Evolutionary conservation across 2,329 filamentous ascomycete genomes (phyloP).

Genomic region (Alternaria triticimaculans): DNA sequence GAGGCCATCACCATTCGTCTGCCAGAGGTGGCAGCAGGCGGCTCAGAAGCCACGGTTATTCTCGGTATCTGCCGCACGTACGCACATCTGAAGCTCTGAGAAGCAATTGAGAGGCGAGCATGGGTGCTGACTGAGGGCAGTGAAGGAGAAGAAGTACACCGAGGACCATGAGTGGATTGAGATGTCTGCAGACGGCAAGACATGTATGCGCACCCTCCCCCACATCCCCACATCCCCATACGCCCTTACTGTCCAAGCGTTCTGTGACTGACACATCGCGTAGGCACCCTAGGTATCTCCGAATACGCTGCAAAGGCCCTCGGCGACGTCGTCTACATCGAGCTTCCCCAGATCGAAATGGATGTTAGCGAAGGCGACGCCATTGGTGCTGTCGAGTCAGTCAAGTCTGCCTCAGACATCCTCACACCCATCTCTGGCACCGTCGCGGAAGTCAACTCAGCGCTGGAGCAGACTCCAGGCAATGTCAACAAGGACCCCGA

Average conservation of each 20-base stretch:
- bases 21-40: constrained; percentile 34
- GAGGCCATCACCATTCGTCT: constrained; percentile 32
- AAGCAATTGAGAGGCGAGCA: constrained; percentile 1
- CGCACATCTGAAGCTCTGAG: constrained; percentile 9
- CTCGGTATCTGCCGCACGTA: constrained; percentile 47
- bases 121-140: constrained; percentile 50
- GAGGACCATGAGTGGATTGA: constrained; percentile 99
- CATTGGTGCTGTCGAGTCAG: constrained; percentile 94
- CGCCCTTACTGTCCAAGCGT: neutral
- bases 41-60: constrained; percentile 44
- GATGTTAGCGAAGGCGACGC: constrained; percentile 78
- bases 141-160: constrained; percentile 82
- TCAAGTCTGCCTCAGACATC: constrained; percentile 98
- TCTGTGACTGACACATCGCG: neutral
- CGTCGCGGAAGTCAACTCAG: constrained; percentile 74
- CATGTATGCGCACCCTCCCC: constrained; percentile 59
- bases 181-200: constrained; percentile 79
- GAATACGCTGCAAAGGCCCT: constrained; percentile 90
- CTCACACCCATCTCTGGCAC: constrained; percentile 83
- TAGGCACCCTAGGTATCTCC: constrained; percentile 80
- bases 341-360: constrained; percentile 77
- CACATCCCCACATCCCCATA: constrained; percentile 10
- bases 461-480: constrained; percentile 82
- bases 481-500: constrained; percentile 92
- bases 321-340: constrained; percentile 96